Evolutionary conservation across 208 protist genomes (phyloP).

Genomic region (Leishmania turanica): DNA sequence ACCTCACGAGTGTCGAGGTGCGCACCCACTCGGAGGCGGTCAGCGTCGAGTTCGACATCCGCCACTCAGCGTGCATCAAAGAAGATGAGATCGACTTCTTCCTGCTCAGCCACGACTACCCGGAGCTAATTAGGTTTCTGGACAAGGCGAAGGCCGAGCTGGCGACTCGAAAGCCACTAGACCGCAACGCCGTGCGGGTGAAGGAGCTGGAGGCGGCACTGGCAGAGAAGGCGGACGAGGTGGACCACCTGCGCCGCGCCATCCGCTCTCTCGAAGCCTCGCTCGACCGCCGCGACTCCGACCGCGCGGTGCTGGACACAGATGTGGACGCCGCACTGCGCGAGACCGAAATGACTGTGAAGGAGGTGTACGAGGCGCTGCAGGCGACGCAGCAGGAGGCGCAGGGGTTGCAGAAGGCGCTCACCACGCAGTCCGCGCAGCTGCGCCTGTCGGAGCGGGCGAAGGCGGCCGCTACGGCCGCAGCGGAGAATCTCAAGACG

Average conservation of each 20-base stretch:
- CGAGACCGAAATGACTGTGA: slow-evolving; percentile 64
- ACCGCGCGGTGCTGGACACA: slow-evolving; percentile 35
- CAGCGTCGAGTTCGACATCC: slow-evolving; percentile 50
- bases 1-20: slow-evolving; percentile 48
- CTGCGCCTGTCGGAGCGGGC: slow-evolving; percentile 25
- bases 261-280: slow-evolving; percentile 43
- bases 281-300: slow-evolving; percentile 41
- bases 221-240: slow-evolving; percentile 33
- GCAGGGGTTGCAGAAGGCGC: slow-evolving; percentile 25
- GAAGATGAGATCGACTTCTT: slow-evolving; percentile 47
- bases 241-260: slow-evolving; percentile 17
- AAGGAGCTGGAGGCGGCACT: slow-evolving; percentile 34
- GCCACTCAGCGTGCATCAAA: slow-evolving; percentile 33
- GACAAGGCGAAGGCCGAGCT: slow-evolving; percentile 34
- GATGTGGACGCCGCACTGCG: slow-evolving; percentile 49
- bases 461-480: slow-evolving; percentile 31
- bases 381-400: slow-evolving; percentile 34
- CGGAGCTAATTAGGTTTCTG: slow-evolving; percentile 37
- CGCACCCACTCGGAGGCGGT: slow-evolving; percentile 41
- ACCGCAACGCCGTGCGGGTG: slow-evolving; percentile 22
- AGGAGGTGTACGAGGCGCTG: slow-evolving; percentile 53
- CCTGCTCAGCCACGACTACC: slow-evolving; percentile 52
- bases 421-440: slow-evolving; percentile 13
- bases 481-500: slow-evolving; percentile 37
- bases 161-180: slow-evolving; percentile 21